Percentiles rank a stretch among this genome's conserved stretches.
These are phyloP conservation scores for Malus sylvestris DNA, from an alignment of 306 rosid genomes.

Conservation along the genomic window DNA sequence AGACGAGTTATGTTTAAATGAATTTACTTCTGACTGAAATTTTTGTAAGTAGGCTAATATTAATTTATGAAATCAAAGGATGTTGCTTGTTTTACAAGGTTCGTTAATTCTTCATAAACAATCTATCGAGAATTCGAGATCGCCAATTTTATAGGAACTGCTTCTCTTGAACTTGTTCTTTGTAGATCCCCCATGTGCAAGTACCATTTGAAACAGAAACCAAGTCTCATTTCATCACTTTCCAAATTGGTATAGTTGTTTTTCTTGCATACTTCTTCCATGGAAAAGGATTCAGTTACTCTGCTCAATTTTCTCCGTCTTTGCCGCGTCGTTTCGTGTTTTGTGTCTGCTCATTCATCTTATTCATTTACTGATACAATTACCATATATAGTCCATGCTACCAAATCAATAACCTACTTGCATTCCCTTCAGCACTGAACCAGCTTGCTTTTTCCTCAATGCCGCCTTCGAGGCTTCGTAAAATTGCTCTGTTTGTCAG, in stretches of 20 bases:
- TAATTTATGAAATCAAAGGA: conserved; percentile 6
- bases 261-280: conserved; percentile 26
- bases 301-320: conserved; percentile 29
- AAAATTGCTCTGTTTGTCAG: conserved; percentile 69
- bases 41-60: not conserved
- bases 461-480: conserved; percentile 35
- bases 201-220: conserved; percentile 10
- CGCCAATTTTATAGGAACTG: not conserved
- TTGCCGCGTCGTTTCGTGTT: conserved; percentile 24
- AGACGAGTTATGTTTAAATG: not conserved
- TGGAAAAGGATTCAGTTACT: conserved; percentile 36
- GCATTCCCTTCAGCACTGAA: conserved; percentile 60
- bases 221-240: not conserved
- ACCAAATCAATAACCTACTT: conserved; percentile 37
- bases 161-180: not conserved
- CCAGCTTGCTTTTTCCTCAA: conserved; percentile 36
- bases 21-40: not conserved
- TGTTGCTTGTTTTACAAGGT: conserved; percentile 16
- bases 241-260: not conserved
- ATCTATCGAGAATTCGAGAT: not conserved
- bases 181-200: conserved; percentile 24
- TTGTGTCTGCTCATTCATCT: conserved; percentile 33
- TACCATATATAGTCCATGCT: conserved; percentile 31
- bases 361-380: conserved; percentile 40
- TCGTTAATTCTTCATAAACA: conserved; percentile 2